Conservation (phyloP, 2,329 filamentous ascomycete genomes). For the Arthrocladium fulminans region DNA sequence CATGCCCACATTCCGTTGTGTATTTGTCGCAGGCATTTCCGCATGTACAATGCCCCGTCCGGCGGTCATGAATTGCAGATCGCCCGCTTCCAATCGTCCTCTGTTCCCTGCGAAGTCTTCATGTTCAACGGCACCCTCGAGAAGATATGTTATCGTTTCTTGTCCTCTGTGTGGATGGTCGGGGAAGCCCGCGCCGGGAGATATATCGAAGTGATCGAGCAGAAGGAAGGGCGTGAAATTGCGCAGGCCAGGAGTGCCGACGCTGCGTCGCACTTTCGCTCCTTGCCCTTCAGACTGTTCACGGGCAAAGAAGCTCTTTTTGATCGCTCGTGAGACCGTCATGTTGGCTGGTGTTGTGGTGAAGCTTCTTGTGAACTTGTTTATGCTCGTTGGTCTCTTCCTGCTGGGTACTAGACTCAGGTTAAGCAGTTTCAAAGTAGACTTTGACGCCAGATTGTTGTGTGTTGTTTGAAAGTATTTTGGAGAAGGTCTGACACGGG, state of each 20-base stretch:
- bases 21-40: slow-evolving; percentile 79
- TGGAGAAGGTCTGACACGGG: neutral
- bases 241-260: slow-evolving; percentile 72
- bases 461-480: slow-evolving; percentile 1
- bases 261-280: slow-evolving; percentile 74
- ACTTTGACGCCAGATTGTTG: neutral
- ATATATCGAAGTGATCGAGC: slow-evolving; percentile 84
- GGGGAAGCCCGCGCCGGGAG: slow-evolving; percentile 75
- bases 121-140: slow-evolving; percentile 79
- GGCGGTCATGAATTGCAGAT: slow-evolving; percentile 96
- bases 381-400: neutral
- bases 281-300: slow-evolving; percentile 85
- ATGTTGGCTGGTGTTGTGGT: slow-evolving; percentile 41
- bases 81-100: slow-evolving; percentile 76
- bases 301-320: slow-evolving; percentile 71
- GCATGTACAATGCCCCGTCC: slow-evolving; percentile 87
- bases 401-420: neutral
- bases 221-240: slow-evolving; percentile 92
- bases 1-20: slow-evolving; percentile 77
- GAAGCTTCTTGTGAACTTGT: neutral
- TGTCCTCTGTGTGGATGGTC: slow-evolving; percentile 79
- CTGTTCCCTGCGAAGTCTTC: slow-evolving; percentile 83
- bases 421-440: neutral
- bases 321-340: slow-evolving; percentile 65
- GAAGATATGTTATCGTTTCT: slow-evolving; percentile 82